Conservation (phyloP, 2,329 filamentous ascomycete species). For the Diaporthe sp. region DNA sequence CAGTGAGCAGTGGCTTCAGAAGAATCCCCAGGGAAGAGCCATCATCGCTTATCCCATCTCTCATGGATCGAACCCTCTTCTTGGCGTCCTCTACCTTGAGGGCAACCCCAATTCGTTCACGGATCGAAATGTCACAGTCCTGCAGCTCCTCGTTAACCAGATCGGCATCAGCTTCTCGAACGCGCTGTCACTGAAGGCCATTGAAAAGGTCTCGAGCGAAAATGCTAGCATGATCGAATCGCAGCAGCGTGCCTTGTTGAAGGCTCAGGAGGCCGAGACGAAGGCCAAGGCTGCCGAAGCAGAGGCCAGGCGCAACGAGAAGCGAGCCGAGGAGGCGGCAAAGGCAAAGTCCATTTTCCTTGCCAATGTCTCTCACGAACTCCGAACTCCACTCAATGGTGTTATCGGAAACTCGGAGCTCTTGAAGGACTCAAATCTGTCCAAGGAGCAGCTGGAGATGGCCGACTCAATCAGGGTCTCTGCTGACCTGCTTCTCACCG, state of each 20-base stretch:
- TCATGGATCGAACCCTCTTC: slow-evolving; percentile 77
- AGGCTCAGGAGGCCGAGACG: slow-evolving; percentile 79
- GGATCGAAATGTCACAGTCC: slow-evolving; percentile 75
- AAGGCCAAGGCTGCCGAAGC: slow-evolving; percentile 84
- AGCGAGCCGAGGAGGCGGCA: slow-evolving; percentile 85
- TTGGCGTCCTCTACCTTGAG: slow-evolving; percentile 84
- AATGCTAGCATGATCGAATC: slow-evolving; percentile 84
- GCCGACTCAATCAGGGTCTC: slow-evolving; percentile 89
- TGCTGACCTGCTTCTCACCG: slow-evolving; percentile 87
- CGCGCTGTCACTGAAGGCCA: slow-evolving; percentile 75
- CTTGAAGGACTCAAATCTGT: slow-evolving; percentile 80
- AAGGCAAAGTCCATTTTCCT: slow-evolving; percentile 88
- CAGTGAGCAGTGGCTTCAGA: slow-evolving; percentile 75
- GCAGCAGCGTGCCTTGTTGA: slow-evolving; percentile 80
- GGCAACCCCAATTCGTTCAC: slow-evolving; percentile 82
- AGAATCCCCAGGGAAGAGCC: slow-evolving; percentile 78
- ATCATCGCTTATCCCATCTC: slow-evolving; percentile 81
- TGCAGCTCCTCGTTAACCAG: slow-evolving; percentile 82
- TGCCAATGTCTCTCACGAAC: slow-evolving; percentile 84
- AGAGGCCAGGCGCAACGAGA: slow-evolving; percentile 83
- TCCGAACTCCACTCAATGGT: slow-evolving; percentile 86
- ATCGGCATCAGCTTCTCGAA: slow-evolving; percentile 81
- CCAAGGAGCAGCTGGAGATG: slow-evolving; percentile 85
- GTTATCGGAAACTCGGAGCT: slow-evolving; percentile 92
- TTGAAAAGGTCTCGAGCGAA: slow-evolving; percentile 83